phyloP scores from a whole-genome alignment of 1,284 basidiomycete genomes.

The Veloboletus limbatus region DNA sequence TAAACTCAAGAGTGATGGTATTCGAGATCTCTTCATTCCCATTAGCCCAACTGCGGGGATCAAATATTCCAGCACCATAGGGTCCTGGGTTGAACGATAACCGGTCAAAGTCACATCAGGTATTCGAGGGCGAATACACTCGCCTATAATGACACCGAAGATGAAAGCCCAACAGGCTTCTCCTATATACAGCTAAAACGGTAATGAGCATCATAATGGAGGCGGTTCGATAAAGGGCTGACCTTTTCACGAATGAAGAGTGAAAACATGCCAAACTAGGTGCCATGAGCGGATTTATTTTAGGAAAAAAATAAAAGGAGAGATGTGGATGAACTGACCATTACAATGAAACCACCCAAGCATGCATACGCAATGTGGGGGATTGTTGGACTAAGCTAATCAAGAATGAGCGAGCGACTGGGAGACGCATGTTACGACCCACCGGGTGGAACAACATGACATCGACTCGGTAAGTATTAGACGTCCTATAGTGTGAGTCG shows the following conservation, averaged over 20 bases:
- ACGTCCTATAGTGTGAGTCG: neutral
- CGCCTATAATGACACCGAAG: constrained; percentile 89
- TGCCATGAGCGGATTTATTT: constrained; percentile 1
- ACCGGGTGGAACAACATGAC: constrained; percentile 32
- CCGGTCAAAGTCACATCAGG: neutral
- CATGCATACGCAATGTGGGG: constrained; percentile 81
- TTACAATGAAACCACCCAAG: constrained; percentile 78
- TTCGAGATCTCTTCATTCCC: constrained; percentile 54
- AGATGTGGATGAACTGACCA: constrained; percentile 58
- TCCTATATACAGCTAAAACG: constrained; percentile 78
- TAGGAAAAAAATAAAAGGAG: too few relatives aligned
- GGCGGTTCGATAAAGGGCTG: constrained; percentile 13
- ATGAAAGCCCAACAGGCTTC: constrained; percentile 96
- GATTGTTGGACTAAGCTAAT: constrained; percentile 64
- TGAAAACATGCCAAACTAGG: constrained; percentile 91
- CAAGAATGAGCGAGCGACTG: constrained; percentile 1
- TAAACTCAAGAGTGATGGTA: constrained; percentile 85
- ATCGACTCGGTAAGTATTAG: neutral
- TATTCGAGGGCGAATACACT: constrained; percentile 23
- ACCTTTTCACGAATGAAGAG: constrained; percentile 89
- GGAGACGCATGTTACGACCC: constrained; percentile 2
- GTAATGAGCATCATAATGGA: constrained; percentile 11
- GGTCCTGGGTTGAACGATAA: constrained; percentile 55
- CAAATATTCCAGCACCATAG: constrained; percentile 81
- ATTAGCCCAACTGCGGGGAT: constrained; percentile 81